phyloP scores from a whole-genome alignment of 129 eudicot genomes.

The Heracleum sosnowskyi region DNA sequence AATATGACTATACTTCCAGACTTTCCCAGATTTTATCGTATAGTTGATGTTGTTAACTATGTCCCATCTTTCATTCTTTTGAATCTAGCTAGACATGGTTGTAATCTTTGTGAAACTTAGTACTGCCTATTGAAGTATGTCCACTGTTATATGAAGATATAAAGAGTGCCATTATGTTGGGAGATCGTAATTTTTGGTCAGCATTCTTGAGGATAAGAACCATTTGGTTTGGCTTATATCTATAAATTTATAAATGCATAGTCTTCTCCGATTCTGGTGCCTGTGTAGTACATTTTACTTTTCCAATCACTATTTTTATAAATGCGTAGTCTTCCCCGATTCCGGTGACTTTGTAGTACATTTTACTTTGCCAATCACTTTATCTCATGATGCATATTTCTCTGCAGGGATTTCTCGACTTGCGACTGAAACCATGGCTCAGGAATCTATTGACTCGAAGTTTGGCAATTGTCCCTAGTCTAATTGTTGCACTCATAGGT shows the following conservation, averaged over 20 bases:
- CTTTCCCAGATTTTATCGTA: neutral
- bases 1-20: neutral
- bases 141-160: neutral
- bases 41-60: neutral
- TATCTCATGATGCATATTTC: slow-evolving; percentile 3
- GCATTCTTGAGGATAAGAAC: neutral
- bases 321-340: neutral
- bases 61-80: neutral
- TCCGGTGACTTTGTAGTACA: neutral
- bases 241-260: neutral
- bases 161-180: neutral
- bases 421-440: slow-evolving; percentile 91
- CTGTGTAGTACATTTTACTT: neutral
- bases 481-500: slow-evolving; percentile 82
- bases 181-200: neutral
- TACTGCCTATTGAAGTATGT: slow-evolving; percentile 2
- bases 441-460: slow-evolving; percentile 74
- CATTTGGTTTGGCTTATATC: neutral
- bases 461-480: slow-evolving; percentile 92
- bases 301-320: no score
- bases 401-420: slow-evolving; percentile 81
- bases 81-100: neutral
- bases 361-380: neutral
- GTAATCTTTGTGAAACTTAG: neutral
- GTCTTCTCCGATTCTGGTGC: neutral